Percentiles rank a stretch among this genome's conserved stretches.
phyloP scores from a whole-genome alignment of 768 basidiomycete genomes.

The Rhodotorula diobovata region DNA sequence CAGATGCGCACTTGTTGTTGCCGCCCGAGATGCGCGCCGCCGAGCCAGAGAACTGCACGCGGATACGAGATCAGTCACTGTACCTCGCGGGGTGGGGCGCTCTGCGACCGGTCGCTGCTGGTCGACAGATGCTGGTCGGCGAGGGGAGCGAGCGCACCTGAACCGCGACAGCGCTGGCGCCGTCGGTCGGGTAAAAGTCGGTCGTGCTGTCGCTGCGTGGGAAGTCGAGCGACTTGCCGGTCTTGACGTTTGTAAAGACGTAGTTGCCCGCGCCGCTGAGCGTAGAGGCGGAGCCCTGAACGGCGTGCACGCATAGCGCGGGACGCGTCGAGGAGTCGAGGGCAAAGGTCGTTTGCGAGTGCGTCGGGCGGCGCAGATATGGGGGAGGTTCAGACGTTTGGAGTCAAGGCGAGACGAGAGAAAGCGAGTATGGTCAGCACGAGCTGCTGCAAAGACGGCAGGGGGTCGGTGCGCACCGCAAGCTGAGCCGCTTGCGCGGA shows the following conservation, averaged over 20 bases:
- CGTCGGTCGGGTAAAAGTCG: slow-evolving; percentile 28
- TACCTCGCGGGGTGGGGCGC: too few relatives aligned
- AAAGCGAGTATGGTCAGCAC: background rate
- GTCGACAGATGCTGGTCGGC: too few relatives aligned
- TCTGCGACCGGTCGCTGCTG: too few relatives aligned
- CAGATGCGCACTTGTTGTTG: slow-evolving; percentile 36
- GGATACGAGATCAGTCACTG: too few relatives aligned
- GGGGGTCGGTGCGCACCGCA: background rate
- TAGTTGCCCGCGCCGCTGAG: slow-evolving; percentile 34
- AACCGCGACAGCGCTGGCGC: slow-evolving; percentile 14
- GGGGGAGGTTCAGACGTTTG: too few relatives aligned
- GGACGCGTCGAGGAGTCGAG: background rate
- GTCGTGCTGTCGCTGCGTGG: slow-evolving; percentile 8
- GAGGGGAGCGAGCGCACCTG: slow-evolving; percentile 10
- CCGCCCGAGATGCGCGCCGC: slow-evolving; percentile 33
- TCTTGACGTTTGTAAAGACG: slow-evolving; percentile 32
- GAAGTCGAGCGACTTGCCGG: slow-evolving; percentile 24
- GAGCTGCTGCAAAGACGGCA: background rate
- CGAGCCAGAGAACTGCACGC: slow-evolving; percentile 4
- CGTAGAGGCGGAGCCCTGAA: slow-evolving; percentile 13
- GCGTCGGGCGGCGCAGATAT: too few relatives aligned
- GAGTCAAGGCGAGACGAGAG: too few relatives aligned
- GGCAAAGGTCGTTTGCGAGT: background rate
- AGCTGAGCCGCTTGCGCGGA: slow-evolving; percentile 5
- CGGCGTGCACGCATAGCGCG: background rate